A percentile compares a stretch with the other conserved stretches of the same genome.
phyloP scores from a whole-genome alignment of 2,329 filamentous ascomycete species.

The Talaromyces sp. region DNA sequence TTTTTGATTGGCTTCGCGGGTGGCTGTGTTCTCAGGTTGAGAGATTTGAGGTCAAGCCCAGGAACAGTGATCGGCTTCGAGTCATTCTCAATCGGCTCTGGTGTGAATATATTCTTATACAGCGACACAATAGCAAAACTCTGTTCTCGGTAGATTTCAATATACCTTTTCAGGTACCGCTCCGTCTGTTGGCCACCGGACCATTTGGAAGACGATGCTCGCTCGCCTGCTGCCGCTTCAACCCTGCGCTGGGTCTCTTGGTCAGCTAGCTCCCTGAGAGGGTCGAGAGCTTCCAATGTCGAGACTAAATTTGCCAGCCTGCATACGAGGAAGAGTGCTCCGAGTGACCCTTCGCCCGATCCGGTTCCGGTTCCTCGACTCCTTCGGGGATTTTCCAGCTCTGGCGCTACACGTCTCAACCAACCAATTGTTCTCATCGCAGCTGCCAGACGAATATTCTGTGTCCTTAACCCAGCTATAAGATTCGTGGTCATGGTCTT shows the following conservation, averaged over 20 bases:
- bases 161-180: slow-evolving; percentile 86
- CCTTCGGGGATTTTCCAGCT: slow-evolving; percentile 53
- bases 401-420: slow-evolving; percentile 79
- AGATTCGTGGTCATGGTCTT: slow-evolving; percentile 82
- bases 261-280: slow-evolving; percentile 81
- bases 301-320: slow-evolving; percentile 71
- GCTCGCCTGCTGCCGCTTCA: slow-evolving; percentile 23
- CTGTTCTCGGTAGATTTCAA: slow-evolving; percentile 96
- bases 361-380: slow-evolving; percentile 21
- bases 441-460: slow-evolving; percentile 77
- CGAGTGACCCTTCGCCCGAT: slow-evolving; percentile 63
- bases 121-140: slow-evolving; percentile 94
- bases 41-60: slow-evolving; percentile 22
- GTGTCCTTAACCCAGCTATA: slow-evolving; percentile 68
- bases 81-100: slow-evolving; percentile 42
- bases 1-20: slow-evolving; percentile 21
- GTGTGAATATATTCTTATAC: slow-evolving; percentile 82
- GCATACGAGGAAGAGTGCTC: slow-evolving; percentile 81
- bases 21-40: slow-evolving; percentile 21
- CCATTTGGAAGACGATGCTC: slow-evolving; percentile 25
- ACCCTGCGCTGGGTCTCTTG: slow-evolving; percentile 61
- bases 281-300: slow-evolving; percentile 77
- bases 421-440: slow-evolving; percentile 88
- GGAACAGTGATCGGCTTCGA: slow-evolving; percentile 24
- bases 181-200: slow-evolving; percentile 81